phyloP scores from a whole-genome alignment of 176 grass and related monocot species.

The Typha latifolia region DNA sequence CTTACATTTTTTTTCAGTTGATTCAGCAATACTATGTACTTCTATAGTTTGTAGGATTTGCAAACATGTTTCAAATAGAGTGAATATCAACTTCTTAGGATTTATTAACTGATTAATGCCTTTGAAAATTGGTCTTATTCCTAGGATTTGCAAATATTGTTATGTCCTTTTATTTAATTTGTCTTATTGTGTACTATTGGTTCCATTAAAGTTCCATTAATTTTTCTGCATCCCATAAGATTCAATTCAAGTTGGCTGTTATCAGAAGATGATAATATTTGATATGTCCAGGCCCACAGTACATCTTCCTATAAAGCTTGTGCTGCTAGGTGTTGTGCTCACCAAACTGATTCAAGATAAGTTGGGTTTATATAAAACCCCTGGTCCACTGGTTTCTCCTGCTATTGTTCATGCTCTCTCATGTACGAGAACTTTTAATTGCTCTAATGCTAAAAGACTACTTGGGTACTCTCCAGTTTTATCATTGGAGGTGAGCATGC shows the following conservation, averaged over 20 bases:
- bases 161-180: background rate
- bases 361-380: constrained; percentile 35
- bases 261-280: constrained; percentile 15
- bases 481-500: constrained; percentile 60
- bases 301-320: constrained; percentile 62
- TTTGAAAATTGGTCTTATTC: no score
- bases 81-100: no score
- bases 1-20: no score
- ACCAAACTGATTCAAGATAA: constrained; percentile 30
- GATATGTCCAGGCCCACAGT: constrained; percentile 54
- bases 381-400: constrained; percentile 33
- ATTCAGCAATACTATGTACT: no score
- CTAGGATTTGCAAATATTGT: no score
- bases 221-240: background rate
- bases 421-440: constrained; percentile 69
- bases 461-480: constrained; percentile 68
- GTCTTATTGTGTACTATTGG: background rate
- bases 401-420: constrained; percentile 49
- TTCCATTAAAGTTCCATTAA: background rate
- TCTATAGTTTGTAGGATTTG: no score
- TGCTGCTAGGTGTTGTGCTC: constrained; percentile 27
- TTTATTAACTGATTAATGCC: no score
- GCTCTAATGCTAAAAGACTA: constrained; percentile 58
- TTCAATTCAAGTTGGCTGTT: background rate
- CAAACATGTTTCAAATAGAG: no score